Evolutionary conservation across 495 filamentous ascomycete species (phyloP).

Genomic region (Penicilliopsis zonata): DNA sequence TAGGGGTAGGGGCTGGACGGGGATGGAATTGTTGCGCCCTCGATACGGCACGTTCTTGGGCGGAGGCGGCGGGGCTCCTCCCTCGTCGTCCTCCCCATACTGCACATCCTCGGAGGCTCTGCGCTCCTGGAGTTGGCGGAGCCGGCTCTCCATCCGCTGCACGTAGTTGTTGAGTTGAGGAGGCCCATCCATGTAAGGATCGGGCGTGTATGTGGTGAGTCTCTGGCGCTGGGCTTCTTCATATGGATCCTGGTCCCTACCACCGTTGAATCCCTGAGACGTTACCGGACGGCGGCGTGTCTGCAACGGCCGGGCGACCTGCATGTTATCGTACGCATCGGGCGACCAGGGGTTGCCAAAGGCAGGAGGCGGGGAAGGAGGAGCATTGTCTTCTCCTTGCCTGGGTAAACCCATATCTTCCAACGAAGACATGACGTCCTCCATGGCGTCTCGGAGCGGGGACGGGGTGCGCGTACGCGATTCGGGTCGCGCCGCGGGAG

Average conservation of each 20-base stretch:
- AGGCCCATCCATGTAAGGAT: slow-evolving; percentile 42
- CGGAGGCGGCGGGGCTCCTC: slow-evolving; percentile 44
- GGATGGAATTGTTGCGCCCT: slow-evolving; percentile 33
- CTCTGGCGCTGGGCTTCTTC: slow-evolving; percentile 18
- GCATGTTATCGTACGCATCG: slow-evolving; percentile 64
- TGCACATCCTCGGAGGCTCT: slow-evolving; percentile 23
- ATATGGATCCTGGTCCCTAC: slow-evolving; percentile 38
- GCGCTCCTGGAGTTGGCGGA: slow-evolving; percentile 56
- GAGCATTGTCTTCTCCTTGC: slow-evolving; percentile 32
- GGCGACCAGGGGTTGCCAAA: slow-evolving; percentile 80
- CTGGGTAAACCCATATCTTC: slow-evolving; percentile 69
- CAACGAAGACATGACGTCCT: slow-evolving; percentile 93
- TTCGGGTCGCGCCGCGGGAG: slow-evolving; percentile 50
- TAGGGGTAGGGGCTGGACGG: slow-evolving; percentile 25
- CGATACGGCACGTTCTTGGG: slow-evolving; percentile 47
- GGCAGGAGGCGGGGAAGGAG: slow-evolving; percentile 36
- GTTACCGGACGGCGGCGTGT: slow-evolving; percentile 48
- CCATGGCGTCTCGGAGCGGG: slow-evolving; percentile 87
- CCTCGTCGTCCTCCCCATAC: slow-evolving; percentile 30
- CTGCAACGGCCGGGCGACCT: slow-evolving; percentile 19
- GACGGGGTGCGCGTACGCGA: slow-evolving; percentile 70
- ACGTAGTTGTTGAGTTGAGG: slow-evolving; percentile 75
- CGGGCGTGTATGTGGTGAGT: slow-evolving; percentile 28
- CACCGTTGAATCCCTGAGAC: slow-evolving; percentile 52
- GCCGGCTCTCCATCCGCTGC: slow-evolving; percentile 73